Conservation (phyloP, 257 asterid genomes). For the Solanum sitiens region DNA sequence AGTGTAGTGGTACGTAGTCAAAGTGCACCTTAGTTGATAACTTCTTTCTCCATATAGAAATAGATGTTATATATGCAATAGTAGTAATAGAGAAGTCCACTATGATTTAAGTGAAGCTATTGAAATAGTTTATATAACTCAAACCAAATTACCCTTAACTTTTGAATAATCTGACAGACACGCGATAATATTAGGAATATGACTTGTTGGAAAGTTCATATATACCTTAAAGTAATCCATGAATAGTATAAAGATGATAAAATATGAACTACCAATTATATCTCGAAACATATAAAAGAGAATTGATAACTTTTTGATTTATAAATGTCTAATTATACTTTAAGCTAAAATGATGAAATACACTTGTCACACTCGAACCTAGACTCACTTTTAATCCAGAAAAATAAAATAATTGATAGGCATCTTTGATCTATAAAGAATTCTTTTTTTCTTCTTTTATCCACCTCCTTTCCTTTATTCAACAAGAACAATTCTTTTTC, state of each 20-base stretch:
- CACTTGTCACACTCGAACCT: not conserved
- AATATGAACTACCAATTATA: not conserved
- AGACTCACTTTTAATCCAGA: not conserved
- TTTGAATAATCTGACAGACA: not conserved
- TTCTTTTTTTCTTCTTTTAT: not conserved
- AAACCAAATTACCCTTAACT: not conserved
- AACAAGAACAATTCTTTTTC: not conserved
- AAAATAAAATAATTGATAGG: not conserved
- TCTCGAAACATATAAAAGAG: not conserved
- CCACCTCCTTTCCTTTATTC: not conserved
- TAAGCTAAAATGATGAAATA: not conserved
- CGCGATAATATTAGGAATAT: no score
- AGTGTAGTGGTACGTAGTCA: not conserved
- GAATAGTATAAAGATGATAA: not conserved
- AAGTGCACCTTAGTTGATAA: not conserved
- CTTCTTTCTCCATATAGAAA: not conserved
- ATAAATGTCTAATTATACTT: not conserved
- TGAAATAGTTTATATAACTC: not conserved
- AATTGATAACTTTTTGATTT: not conserved
- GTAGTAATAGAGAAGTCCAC: not conserved
- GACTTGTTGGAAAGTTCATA: not conserved
- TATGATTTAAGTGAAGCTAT: not conserved
- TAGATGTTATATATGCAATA: not conserved
- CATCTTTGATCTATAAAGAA: not conserved
- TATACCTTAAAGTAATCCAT: not conserved